phyloP scores from a whole-genome alignment of 202 grass and related monocot genomes.

The Brachypodium distachyon region DNA sequence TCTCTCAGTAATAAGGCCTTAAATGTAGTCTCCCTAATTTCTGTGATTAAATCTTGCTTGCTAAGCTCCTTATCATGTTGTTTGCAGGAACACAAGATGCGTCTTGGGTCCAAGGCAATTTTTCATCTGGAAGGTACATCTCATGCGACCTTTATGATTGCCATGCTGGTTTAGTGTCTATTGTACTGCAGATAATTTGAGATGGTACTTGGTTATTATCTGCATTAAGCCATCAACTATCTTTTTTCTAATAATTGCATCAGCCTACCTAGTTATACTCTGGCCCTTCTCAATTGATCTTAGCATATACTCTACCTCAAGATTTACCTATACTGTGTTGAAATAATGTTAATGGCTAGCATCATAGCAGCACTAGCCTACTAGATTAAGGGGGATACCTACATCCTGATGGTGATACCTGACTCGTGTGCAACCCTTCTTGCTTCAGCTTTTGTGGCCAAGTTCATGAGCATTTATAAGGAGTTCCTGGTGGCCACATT shows the following conservation, averaged over 20 bases:
- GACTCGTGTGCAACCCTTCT: not conserved
- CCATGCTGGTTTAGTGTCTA: not conserved
- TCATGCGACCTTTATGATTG: not conserved
- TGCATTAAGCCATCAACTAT: too few relatives aligned
- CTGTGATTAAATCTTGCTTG: not conserved
- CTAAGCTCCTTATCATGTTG: not conserved
- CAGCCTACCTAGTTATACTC: not conserved
- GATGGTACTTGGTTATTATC: not conserved
- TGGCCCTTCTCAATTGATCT: not conserved
- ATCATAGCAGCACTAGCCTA: not conserved
- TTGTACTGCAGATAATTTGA: not conserved
- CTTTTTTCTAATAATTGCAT: too few relatives aligned
- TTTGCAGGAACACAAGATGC: conserved; percentile 97
- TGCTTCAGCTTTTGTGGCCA: conserved; percentile 86
- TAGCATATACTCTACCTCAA: not conserved
- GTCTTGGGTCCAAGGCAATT: conserved; percentile 85
- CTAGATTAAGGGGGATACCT: not conserved
- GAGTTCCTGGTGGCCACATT: conserved; percentile 85
- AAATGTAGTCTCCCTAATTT: not conserved
- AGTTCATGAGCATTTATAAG: conserved; percentile 99
- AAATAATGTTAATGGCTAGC: not conserved
- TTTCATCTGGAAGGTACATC: conserved; percentile 93
- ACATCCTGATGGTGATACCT: not conserved
- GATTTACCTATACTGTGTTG: not conserved
- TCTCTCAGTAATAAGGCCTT: not conserved